Base-by-base conservation (phyloP, 1,284 basidiomycete species). In the Coniferiporia sulphurascens region DNA sequence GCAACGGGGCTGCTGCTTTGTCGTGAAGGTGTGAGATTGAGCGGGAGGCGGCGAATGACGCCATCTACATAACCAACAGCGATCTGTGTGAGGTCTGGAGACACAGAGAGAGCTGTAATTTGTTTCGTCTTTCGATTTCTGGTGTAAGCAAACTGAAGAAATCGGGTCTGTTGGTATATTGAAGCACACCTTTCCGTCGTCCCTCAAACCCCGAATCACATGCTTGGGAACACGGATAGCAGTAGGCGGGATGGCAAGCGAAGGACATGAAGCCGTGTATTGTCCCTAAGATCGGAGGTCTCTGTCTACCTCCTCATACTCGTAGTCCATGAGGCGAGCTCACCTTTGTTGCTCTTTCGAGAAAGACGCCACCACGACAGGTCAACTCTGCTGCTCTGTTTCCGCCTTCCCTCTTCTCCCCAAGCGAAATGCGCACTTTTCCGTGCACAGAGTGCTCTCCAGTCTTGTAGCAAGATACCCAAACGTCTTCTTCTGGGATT, bases 401-500 rank as follows among this genome's bases (percentile, higher is more conserved):
- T 49, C 58, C 53, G 12, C 43, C 15, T 3, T 22, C 51, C 43
- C 19, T 22, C 43, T 51, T 34, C 36, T 83, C 80, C 62, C 84
- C 79, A 22, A 86, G 73, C 45, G 74, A 69, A 4, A 79, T 77
- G 27, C 72, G 69, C 19, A 85, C 74, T 69, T 82, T 84, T 8
- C 81, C 80, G 64, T 90, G 87, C 1, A 87, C 75, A 1, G 84
- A 84, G 13, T 75, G 72, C 62, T 78, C 74, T 13, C 72, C 75
- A 0, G 68, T 58, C 48, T 79, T 80, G 72, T 91, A 91, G 70
- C 83, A 85, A 0, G 87, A 89, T 2, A 90, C 71, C 88, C 88
- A 91, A 65, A 86, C 79, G 49, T 78, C 77, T 61, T 91, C 88
- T 2, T 70, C 73, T 0, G 83, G 78, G 4, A 87, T 71, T 3